Evolutionary conservation across 108 stramenopile genomes (phyloP), one percentile per base, ranked within the genome.

Genomic region (Pseudonitzschia pungens): DNA sequence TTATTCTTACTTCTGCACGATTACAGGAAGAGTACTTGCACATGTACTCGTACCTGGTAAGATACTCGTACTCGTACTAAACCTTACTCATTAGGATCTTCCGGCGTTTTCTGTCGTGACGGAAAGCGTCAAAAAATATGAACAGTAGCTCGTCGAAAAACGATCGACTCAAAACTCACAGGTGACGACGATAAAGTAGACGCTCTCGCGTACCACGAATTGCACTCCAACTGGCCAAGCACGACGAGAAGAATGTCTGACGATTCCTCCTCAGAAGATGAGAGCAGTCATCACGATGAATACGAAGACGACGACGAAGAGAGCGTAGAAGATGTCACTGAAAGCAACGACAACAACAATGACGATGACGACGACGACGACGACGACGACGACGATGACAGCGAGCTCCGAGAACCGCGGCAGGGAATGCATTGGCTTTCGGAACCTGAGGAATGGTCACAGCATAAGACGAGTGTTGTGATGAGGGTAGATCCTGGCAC

Each of bases 381-480:
- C 36, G 66, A 68, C 32, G 65, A 58, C 53, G 67, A 73, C 0
- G 68, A 78, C 28, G 67, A 68, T 16, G 59, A 52, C 16, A 65
- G 56, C 2, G 48, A 57, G 12, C 28, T 10, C 21, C 68, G 68
- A 15, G 53, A 70, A 48, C 72, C 57, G 43, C 50, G 53, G 31
- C 60, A 67, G n/a, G 78, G 78, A 22, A 79, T 79, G 78, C 72
- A 79, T 52, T 79, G 78, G 78, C 68, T 63, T 50, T 62, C 69
- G 43, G 78, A 79, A 68, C 78, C 78, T n/a, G 78, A 79, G 60
- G 78, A 79, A 33, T 79, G 78, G 78, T 69, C 73, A 8, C 78
- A 79, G 63, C 78, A 79, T 50, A 50, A 69, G 57, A 79, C 78
- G 5, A 79, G 73, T 21, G 73, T 83, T 16, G 45, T 33, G 31